phyloP scores from a whole-genome alignment of 2,329 filamentous ascomycete genomes.

The Thyridium curvatum region DNA sequence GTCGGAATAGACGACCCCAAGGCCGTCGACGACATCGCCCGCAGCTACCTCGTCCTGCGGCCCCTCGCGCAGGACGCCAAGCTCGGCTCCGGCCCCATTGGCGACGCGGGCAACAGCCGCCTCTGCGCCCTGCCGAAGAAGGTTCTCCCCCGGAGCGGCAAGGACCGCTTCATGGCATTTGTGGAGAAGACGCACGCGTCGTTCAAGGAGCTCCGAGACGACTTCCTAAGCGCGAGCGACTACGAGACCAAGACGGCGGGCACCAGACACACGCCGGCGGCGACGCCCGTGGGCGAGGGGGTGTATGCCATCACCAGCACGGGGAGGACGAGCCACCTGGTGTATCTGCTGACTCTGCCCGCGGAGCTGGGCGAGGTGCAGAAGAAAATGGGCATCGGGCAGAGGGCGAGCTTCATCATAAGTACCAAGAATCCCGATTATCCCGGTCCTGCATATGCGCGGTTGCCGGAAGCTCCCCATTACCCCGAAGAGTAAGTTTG shows the following conservation, averaged over 20 bases:
- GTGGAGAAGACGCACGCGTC: conserved; percentile 67
- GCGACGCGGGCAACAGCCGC: conserved; percentile 55
- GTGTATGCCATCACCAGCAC: conserved; percentile 76
- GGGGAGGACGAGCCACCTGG: conserved; percentile 66
- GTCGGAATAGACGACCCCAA: conserved; percentile 67
- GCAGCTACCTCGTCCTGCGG: conserved; percentile 73
- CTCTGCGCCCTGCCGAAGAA: conserved; percentile 82
- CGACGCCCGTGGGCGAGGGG: conserved; percentile 74
- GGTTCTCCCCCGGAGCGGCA: conserved; percentile 60
- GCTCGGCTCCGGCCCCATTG: conserved; percentile 45
- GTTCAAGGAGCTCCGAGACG: conserved; percentile 64
- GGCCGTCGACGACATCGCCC: conserved; percentile 64
- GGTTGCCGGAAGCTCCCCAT: conserved; percentile 57
- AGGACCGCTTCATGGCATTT: conserved; percentile 73
- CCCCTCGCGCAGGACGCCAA: conserved; percentile 66
- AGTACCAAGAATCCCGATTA: conserved; percentile 75
- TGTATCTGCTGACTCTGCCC: conserved; percentile 73
- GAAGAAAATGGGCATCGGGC: conserved; percentile 63
- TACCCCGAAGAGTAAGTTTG: conserved; percentile 61
- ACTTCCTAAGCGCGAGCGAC: conserved; percentile 59
- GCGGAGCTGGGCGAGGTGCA: conserved; percentile 65
- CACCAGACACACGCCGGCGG: conserved; percentile 59
- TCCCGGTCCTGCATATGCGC: conserved; percentile 56
- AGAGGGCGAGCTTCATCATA: conserved; percentile 70
- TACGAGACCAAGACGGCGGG: conserved; percentile 75